A percentile compares a stretch with the other conserved stretches of the same genome.
Conservation (phyloP, 2,329 filamentous ascomycete species). For the Alternaria arborescens region DNA sequence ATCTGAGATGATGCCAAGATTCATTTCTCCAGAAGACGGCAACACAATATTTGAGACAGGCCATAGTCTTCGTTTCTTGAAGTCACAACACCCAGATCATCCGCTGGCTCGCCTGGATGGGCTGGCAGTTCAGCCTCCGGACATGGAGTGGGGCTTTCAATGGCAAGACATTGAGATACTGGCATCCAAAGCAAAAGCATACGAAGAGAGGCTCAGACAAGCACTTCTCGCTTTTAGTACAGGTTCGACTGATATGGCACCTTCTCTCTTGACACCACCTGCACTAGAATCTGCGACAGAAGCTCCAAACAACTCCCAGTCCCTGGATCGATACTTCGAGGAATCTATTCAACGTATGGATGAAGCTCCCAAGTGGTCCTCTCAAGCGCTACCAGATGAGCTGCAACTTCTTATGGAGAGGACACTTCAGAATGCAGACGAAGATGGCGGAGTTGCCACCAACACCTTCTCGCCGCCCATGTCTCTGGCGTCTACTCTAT, state of each 20-base stretch:
- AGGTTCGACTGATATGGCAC: background rate
- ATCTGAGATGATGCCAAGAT: constrained; percentile 71
- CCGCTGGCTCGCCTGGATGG: constrained; percentile 67
- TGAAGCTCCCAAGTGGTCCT: constrained; percentile 25
- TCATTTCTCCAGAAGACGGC: constrained; percentile 74
- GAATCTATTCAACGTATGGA: constrained; percentile 39
- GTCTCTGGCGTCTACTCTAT: constrained; percentile 69
- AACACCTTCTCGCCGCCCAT: constrained; percentile 62
- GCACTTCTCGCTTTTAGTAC: constrained; percentile 41
- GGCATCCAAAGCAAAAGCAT: constrained; percentile 66
- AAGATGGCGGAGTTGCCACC: background rate
- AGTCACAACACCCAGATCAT: constrained; percentile 74
- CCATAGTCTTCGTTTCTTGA: constrained; percentile 76
- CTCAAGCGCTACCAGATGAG: constrained; percentile 36
- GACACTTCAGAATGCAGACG: constrained; percentile 20
- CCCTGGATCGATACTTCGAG: constrained; percentile 38
- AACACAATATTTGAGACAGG: constrained; percentile 81
- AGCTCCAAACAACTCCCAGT: constrained; percentile 1
- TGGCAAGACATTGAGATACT: constrained; percentile 74
- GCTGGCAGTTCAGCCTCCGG: constrained; percentile 62
- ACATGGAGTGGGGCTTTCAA: constrained; percentile 72
- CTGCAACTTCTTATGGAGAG: constrained; percentile 35
- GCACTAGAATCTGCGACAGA: background rate
- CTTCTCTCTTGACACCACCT: background rate
- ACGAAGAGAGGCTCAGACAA: constrained; percentile 55